These are phyloP conservation scores for Eimeria necatrix DNA, from an alignment of 169 alveolate species.

Conservation along the genomic window DNA sequence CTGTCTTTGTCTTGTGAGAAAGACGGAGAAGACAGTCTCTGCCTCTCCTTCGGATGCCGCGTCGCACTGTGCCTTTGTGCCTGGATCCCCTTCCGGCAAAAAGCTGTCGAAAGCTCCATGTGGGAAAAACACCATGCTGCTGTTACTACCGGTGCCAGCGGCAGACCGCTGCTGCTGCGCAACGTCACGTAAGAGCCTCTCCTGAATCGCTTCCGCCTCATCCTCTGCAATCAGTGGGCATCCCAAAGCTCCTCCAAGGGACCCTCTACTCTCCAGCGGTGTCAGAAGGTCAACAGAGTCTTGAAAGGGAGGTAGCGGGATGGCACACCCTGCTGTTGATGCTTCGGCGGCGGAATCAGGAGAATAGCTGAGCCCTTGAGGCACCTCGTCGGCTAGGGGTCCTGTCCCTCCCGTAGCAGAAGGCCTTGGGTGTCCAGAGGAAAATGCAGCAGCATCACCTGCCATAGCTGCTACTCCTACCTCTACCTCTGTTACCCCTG, in stretches of 20 bases:
- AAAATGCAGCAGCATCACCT: neutral
- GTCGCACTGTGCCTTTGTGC: neutral
- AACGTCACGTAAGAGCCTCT: slow-evolving; percentile 20
- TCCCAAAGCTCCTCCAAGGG: slow-evolving; percentile 43
- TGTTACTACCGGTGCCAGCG: slow-evolving; percentile 1
- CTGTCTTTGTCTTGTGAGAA: neutral
- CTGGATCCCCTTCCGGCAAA: neutral
- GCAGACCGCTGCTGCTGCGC: slow-evolving; percentile 61
- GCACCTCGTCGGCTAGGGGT: neutral
- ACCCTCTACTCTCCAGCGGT: neutral
- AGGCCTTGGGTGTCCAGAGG: neutral
- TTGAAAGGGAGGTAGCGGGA: neutral
- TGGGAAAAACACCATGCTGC: neutral
- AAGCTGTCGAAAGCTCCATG: neutral
- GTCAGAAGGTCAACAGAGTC: neutral
- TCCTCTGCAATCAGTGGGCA: neutral
- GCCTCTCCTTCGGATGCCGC: slow-evolving; percentile 41
- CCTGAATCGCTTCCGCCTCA: slow-evolving; percentile 25
- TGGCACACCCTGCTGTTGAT: neutral
- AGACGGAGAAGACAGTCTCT: neutral
- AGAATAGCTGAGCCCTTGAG: neutral
- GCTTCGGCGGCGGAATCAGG: slow-evolving; percentile 11
- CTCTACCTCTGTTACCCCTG: neutral
- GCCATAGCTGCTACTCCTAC: neutral
- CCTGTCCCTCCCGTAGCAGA: neutral